A percentile compares a stretch with the other conserved stretches of the same genome.
Conservation (phyloP, 176 grass and related monocot species). For the Metroxylon sagu region DNA sequence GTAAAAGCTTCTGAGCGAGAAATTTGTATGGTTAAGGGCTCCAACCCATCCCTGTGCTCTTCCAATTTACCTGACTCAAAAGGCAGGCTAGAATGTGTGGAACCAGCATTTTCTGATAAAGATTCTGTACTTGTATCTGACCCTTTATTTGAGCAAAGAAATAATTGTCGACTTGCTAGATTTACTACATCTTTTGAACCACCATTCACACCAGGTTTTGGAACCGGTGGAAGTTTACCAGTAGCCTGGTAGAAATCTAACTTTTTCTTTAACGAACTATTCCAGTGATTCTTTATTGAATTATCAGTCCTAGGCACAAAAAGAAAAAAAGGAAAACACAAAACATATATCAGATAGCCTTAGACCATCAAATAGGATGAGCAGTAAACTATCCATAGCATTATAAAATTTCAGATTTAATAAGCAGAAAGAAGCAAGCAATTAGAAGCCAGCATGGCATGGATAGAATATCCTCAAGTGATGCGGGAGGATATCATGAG, state of each 20-base stretch:
- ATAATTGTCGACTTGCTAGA: neutral
- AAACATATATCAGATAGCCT: neutral
- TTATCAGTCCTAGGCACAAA: slow-evolving; percentile 80
- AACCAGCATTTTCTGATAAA: slow-evolving; percentile 26
- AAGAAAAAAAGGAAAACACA: slow-evolving; percentile 10
- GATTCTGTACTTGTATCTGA: slow-evolving; percentile 20
- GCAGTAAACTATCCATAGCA: too few relatives aligned
- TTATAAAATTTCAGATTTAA: too few relatives aligned
- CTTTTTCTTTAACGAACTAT: slow-evolving; percentile 96
- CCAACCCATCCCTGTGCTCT: slow-evolving; percentile 21
- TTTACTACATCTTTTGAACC: slow-evolving; percentile 39
- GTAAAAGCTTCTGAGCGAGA: slow-evolving; percentile 19
- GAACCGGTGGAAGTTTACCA: slow-evolving; percentile 27
- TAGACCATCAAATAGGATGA: neutral
- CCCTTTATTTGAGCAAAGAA: slow-evolving; percentile 35
- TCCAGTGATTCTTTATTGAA: slow-evolving; percentile 99
- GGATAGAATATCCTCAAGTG: too few relatives aligned
- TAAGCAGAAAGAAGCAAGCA: too few relatives aligned
- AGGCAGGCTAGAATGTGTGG: slow-evolving; percentile 19
- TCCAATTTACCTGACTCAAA: slow-evolving; percentile 26
- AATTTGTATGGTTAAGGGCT: slow-evolving; percentile 23
- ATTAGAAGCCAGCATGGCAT: too few relatives aligned
- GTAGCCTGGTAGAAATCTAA: slow-evolving; percentile 40
- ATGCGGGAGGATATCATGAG: too few relatives aligned
- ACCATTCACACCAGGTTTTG: slow-evolving; percentile 26